Conservation (phyloP, 2,329 filamentous ascomycete species). For the Calonectria montana region DNA sequence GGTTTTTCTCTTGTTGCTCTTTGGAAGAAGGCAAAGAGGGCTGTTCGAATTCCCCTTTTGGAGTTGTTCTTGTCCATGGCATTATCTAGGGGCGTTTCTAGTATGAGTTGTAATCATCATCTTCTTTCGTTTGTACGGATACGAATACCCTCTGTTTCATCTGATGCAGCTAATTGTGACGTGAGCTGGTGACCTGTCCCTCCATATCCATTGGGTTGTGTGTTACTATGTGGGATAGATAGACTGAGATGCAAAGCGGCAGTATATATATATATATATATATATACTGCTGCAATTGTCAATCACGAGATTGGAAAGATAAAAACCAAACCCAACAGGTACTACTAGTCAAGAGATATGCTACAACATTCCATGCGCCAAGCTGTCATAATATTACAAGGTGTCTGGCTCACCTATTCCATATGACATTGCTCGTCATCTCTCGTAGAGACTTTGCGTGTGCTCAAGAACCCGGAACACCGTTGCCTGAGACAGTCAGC, state of each 20-base stretch:
- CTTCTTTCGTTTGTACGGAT: constrained; percentile 25
- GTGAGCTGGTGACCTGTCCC: background rate
- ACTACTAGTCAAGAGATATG: background rate
- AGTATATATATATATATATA: background rate
- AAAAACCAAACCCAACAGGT: background rate
- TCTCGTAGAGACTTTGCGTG: background rate
- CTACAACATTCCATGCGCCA: constrained; percentile 33
- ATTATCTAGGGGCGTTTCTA: constrained; percentile 44
- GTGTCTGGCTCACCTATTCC: constrained; percentile 39
- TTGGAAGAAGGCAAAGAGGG: constrained; percentile 31
- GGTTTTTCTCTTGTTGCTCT: constrained; percentile 13
- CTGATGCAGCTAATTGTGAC: background rate
- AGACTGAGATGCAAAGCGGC: too few species aligned
- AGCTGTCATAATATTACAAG: constrained; percentile 17
- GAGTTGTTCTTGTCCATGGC: constrained; percentile 37
- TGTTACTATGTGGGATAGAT: background rate
- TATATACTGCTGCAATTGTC: background rate
- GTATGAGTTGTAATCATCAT: constrained; percentile 45
- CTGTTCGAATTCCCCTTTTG: constrained; percentile 31
- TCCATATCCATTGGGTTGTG: background rate
- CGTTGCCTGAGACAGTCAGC: background rate
- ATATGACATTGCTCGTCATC: constrained; percentile 1
- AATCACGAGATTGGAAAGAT: background rate
- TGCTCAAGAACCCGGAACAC: background rate
- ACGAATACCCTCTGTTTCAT: background rate